phyloP scores from a whole-genome alignment of 768 basidiomycete genomes.

The Arthromyces matolae region DNA sequence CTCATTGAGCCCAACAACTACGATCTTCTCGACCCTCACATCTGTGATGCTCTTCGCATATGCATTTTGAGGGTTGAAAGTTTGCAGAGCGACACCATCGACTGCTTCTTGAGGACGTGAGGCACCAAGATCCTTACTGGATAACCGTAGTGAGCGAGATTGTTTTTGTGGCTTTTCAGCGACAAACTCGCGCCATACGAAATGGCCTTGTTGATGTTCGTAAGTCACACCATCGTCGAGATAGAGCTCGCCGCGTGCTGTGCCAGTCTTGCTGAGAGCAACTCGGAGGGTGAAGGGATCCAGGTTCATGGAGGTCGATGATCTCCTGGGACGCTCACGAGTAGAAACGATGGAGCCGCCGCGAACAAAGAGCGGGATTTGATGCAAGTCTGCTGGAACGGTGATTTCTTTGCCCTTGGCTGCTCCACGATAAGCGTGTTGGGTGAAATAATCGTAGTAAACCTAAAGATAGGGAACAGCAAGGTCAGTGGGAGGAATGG shows the following conservation, averaged over 20 bases:
- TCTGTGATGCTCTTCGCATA: constrained; percentile 64
- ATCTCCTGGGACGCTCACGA: constrained; percentile 80
- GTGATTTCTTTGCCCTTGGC: constrained; percentile 65
- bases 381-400: constrained; percentile 74
- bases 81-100: constrained; percentile 44
- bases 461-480: constrained; percentile 51
- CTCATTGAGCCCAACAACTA: constrained; percentile 66
- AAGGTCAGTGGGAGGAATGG: not conserved
- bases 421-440: constrained; percentile 62
- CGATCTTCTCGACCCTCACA: constrained; percentile 79
- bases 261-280: constrained; percentile 58
- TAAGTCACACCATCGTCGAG: constrained; percentile 92
- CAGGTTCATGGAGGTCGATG: constrained; percentile 81
- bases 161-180: constrained; percentile 47
- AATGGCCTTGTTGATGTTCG: constrained; percentile 67
- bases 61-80: constrained; percentile 55
- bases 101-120: constrained; percentile 43
- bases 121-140: constrained; percentile 53
- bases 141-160: constrained; percentile 39
- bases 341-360: constrained; percentile 90
- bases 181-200: constrained; percentile 77
- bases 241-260: constrained; percentile 83
- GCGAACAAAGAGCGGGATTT: constrained; percentile 81
- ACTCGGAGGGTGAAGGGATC: constrained; percentile 93
- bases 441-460: constrained; percentile 92